phyloP scores from a whole-genome alignment of 164 flowering plant genomes.

The Malania oleifera region DNA sequence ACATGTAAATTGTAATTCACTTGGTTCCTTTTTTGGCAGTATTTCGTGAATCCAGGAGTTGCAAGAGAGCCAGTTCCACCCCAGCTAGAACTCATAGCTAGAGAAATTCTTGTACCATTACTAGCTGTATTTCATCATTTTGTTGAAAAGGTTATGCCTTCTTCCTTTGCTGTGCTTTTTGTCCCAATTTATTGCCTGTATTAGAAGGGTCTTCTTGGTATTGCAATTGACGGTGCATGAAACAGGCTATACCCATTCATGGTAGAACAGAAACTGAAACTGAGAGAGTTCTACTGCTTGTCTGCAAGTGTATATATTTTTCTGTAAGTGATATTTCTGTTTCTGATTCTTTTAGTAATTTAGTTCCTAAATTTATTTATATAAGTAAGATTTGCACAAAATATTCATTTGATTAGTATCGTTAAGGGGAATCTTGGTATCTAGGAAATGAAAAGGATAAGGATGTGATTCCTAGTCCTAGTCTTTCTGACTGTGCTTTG shows the following conservation, averaged over 20 bases:
- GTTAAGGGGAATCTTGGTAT: no score
- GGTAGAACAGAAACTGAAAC: conserved; percentile 29
- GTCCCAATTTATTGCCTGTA: not conserved
- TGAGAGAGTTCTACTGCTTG: conserved; percentile 49
- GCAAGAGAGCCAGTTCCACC: conserved; percentile 80
- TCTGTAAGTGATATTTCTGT: conserved; percentile 44
- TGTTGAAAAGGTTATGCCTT: conserved; percentile 45
- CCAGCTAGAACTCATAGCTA: conserved; percentile 57
- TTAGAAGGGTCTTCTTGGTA: conserved; percentile 1
- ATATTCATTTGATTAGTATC: no score
- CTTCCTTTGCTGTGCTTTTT: not conserved
- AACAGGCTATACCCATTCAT: conserved; percentile 36
- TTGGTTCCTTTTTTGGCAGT: conserved; percentile 42
- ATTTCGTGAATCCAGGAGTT: conserved; percentile 69
- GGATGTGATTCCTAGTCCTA: no score
- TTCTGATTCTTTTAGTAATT: not conserved
- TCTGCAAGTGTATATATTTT: conserved; percentile 74
- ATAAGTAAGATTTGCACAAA: not conserved
- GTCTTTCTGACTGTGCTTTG: no score
- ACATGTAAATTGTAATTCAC: no score
- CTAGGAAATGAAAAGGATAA: no score
- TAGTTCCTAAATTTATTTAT: not conserved
- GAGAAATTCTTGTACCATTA: conserved; percentile 65
- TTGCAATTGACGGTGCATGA: conserved; percentile 11
- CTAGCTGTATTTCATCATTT: conserved; percentile 41